Evolutionary conservation across 2,329 filamentous ascomycete species (phyloP).

Genomic region (Fusarium buxicola): DNA sequence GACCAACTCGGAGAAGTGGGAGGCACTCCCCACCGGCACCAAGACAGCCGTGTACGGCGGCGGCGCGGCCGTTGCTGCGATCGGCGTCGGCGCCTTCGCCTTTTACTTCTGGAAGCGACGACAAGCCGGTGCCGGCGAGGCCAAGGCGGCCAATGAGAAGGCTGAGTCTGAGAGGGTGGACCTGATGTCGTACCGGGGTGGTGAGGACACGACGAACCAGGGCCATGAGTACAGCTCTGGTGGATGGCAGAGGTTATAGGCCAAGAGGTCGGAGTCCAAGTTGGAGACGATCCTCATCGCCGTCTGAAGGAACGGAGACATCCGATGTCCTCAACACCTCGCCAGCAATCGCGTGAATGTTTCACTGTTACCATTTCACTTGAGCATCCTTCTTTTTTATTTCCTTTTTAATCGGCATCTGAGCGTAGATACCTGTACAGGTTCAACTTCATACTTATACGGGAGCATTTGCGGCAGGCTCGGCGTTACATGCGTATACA

Average conservation of each 20-base stretch:
- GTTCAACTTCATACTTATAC: slow-evolving; percentile 17
- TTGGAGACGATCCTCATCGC: too few relatives aligned
- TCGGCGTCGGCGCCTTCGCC: slow-evolving; percentile 55
- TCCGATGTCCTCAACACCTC: too few relatives aligned
- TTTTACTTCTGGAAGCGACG: slow-evolving; percentile 69
- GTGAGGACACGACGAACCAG: slow-evolving; percentile 42
- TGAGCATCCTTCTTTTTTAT: slow-evolving; percentile 5
- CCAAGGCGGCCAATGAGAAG: slow-evolving; percentile 57
- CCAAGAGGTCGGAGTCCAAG: too few relatives aligned
- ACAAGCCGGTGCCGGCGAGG: slow-evolving; percentile 63
- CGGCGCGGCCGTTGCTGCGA: slow-evolving; percentile 57
- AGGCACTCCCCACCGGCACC: slow-evolving; percentile 59
- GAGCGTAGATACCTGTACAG: slow-evolving; percentile 22
- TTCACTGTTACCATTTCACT: background rate
- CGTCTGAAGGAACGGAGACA: too few relatives aligned
- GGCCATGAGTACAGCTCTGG: slow-evolving; percentile 45
- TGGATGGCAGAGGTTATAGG: slow-evolving; percentile 26
- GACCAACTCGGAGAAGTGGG: slow-evolving; percentile 65
- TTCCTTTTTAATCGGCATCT: slow-evolving; percentile 30
- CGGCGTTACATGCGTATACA: slow-evolving; percentile 23
- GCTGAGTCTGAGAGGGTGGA: slow-evolving; percentile 63
- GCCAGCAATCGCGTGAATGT: background rate
- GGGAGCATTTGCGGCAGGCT: slow-evolving; percentile 32
- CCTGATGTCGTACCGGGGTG: slow-evolving; percentile 60
- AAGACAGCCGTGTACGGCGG: slow-evolving; percentile 66